Conservation (phyloP, 768 basidiomycete genomes). For the Termitomyces sp. region DNA sequence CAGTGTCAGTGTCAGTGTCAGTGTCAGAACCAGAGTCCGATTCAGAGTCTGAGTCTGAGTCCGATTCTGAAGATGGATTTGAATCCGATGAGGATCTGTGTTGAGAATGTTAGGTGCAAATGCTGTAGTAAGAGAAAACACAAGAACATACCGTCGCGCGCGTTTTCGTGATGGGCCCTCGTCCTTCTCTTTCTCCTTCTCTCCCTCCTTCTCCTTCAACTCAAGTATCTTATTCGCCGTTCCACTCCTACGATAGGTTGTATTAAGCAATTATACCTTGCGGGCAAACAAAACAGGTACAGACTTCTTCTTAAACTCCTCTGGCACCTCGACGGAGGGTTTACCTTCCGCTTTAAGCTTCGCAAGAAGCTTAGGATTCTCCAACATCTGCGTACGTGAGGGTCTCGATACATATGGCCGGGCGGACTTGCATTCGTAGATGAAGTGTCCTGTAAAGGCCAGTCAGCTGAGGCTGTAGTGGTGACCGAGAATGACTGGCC, state of each 20-base stretch:
- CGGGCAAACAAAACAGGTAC: constrained; percentile 17
- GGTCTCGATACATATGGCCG: constrained; percentile 87
- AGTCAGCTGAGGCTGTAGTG: background rate
- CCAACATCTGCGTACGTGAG: constrained; percentile 79
- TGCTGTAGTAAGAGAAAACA: background rate
- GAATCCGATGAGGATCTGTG: constrained; percentile 9
- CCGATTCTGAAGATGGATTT: constrained; percentile 2
- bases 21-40: background rate
- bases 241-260: constrained; percentile 45
- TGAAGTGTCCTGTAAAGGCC: constrained; percentile 67
- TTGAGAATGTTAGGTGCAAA: background rate
- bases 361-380: constrained; percentile 63
- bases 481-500: constrained; percentile 33
- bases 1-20: constrained; percentile 2
- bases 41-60: constrained; percentile 17
- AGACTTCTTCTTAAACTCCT: constrained; percentile 83
- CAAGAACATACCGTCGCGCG: constrained; percentile 25
- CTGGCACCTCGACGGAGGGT: constrained; percentile 80
- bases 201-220: constrained; percentile 73
- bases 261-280: background rate
- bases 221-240: constrained; percentile 84
- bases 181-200: constrained; percentile 31
- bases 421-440: constrained; percentile 79
- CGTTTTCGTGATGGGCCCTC: constrained; percentile 35
- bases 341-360: constrained; percentile 56